Base-by-base conservation (phyloP, 495 filamentous ascomycete genomes). In the Aspergillus ellipticus region DNA sequence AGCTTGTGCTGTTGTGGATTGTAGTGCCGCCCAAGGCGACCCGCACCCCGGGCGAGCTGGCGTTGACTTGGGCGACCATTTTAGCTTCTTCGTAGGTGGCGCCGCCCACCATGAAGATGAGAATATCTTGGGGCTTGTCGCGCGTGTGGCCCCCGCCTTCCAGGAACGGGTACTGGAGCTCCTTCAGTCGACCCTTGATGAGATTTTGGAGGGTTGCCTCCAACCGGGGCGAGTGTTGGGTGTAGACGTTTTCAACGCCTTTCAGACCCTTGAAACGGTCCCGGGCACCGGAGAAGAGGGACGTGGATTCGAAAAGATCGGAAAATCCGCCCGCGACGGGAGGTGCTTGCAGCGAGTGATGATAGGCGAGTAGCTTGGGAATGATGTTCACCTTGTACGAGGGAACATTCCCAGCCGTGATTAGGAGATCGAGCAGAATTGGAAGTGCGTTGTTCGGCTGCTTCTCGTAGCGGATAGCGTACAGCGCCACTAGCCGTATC, bases 181-280 rank as follows among this genome's bases (percentile, higher is more conserved):
- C 89, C 58, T 84, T 85, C 47, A 98, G 72, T 53, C 89, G 83
- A 10, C 93, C 94, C 63, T 96, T 96, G 74, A 97, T 90, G 15
- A 97, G 75, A 60, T 94, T 92, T 64, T 96, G 90, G 9, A 98
- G 74, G 1, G 90, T 96, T 9, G 82, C 81, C 69, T 96, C 92
- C 43, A 98, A 68, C 42, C 89, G 79, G 0, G 94, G 92, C 2
- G 92, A 94, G 70, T 98, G 94, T 69, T 97, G 95, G 0, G 94
- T 98, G 69, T 97, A 98, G 19, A 98, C 94, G 61, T 98, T 98
- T 67, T 98, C 94, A 4, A 97, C 92, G 13, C 94, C 94, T 65
- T 96, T 96, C 16, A 98, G 79, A 2, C 93, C 95, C 67, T 96
- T 96, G 72, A 98, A 92, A 2, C 92, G 86, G 62, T 88, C 88